Evolutionary conservation across 192 early-diverging fungal genomes (phyloP).

Genomic region (Entomortierella chlamydospora): DNA sequence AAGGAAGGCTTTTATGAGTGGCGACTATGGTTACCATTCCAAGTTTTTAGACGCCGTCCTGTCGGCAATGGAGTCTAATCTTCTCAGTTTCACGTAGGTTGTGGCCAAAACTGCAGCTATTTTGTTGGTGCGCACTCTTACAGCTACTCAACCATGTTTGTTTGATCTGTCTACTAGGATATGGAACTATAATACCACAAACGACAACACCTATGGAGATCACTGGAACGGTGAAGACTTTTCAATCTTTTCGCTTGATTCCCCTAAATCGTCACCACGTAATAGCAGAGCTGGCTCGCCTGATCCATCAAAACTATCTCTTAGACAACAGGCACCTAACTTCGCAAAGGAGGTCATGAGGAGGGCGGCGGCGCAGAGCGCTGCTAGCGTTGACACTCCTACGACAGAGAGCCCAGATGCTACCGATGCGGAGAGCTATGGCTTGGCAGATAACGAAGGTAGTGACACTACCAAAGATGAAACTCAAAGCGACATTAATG

Average conservation of each 20-base stretch:
- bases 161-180: constrained; percentile 52
- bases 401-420: constrained; percentile 2
- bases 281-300: neutral
- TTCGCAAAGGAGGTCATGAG: constrained; percentile 48
- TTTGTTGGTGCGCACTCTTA: too few species aligned
- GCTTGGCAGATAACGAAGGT: constrained; percentile 7
- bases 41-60: constrained; percentile 85
- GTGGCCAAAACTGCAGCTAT: too few species aligned
- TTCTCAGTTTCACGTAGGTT: constrained; percentile 80
- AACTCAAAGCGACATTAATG: neutral
- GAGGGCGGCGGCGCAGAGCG: constrained; percentile 27
- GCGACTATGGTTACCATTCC: constrained; percentile 78
- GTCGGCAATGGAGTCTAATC: constrained; percentile 74
- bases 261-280: constrained; percentile 13
- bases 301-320: constrained; percentile 8
- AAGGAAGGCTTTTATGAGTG: constrained; percentile 73
- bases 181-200: constrained; percentile 89
- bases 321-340: constrained; percentile 41
- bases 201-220: constrained; percentile 83
- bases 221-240: constrained; percentile 92
- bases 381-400: neutral
- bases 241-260: constrained; percentile 71
- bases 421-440: neutral
- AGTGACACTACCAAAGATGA: constrained; percentile 10
- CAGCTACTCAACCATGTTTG: too few species aligned